Evolutionary conservation across 2,329 filamentous ascomycete species (phyloP).

Genomic region (Daldinia eschscholtzii): DNA sequence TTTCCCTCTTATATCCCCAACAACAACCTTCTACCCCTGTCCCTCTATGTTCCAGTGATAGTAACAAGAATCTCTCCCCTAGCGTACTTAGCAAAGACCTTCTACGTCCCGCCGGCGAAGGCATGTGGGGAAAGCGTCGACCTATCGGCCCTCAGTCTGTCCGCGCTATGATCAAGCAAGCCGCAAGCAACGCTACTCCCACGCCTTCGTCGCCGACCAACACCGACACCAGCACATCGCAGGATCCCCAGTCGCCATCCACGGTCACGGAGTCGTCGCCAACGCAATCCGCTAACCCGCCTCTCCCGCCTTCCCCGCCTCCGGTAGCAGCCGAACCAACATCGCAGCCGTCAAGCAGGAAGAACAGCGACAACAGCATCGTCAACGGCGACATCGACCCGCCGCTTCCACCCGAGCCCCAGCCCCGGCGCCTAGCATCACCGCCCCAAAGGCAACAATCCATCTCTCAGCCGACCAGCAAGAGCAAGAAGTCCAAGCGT

Average conservation of each 20-base stretch:
- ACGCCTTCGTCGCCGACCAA: constrained; percentile 14
- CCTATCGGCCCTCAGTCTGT: constrained; percentile 51
- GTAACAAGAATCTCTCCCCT: constrained; percentile 17
- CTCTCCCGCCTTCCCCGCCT: constrained; percentile 23
- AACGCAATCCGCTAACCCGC: constrained; percentile 16
- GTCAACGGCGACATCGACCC: not conserved
- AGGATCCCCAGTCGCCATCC: constrained; percentile 15
- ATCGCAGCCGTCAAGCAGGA: not conserved
- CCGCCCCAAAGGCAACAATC: not conserved
- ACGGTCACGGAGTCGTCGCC: constrained; percentile 4
- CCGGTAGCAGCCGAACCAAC: constrained; percentile 1
- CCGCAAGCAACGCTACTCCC: constrained; percentile 21
- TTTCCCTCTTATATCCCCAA: constrained; percentile 22
- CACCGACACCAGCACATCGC: constrained; percentile 17
- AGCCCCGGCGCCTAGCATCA: not conserved
- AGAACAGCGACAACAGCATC: constrained; percentile 16
- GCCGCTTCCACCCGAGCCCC: not conserved
- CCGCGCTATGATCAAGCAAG: constrained; percentile 51
- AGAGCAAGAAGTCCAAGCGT: constrained; percentile 9
- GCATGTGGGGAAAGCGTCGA: constrained; percentile 52
- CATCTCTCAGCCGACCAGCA: constrained; percentile 6
- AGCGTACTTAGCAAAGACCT: constrained; percentile 52
- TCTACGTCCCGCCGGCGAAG: constrained; percentile 49
- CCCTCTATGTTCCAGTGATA: constrained; percentile 19
- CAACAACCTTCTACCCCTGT: constrained; percentile 3